Conservation (phyloP, 2,329 filamentous ascomycete species). For the Trichoderma sp. region DNA sequence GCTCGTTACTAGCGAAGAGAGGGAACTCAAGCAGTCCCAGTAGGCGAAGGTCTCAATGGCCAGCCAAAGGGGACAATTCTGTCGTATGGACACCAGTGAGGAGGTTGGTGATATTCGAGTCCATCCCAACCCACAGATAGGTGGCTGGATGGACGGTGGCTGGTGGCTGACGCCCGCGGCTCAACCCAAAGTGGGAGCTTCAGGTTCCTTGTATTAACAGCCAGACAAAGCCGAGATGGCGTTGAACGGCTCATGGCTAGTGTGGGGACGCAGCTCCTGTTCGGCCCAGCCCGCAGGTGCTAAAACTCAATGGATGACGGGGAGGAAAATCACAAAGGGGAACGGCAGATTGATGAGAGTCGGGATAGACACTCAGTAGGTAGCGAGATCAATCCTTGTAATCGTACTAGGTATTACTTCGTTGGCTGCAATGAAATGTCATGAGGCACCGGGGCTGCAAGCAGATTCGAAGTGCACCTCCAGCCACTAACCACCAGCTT, state of each 20-base stretch:
- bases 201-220: not conserved
- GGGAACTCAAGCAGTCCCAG: no score
- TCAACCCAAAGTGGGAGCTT: not conserved
- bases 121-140: not conserved
- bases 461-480: not conserved
- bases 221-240: slow-evolving; percentile 5
- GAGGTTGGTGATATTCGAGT: slow-evolving; percentile 1
- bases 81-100: not conserved
- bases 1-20: not conserved
- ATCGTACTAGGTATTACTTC: no score
- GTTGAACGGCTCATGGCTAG: not conserved
- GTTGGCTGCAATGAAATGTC: not conserved
- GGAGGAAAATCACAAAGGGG: not conserved
- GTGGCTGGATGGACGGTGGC: not conserved
- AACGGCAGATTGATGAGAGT: not conserved
- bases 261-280: slow-evolving; percentile 19
- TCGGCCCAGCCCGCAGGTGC: slow-evolving; percentile 26
- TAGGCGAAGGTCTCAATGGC: not conserved
- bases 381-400: no score
- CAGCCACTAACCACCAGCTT: not conserved
- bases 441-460: no score
- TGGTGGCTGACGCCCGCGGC: slow-evolving; percentile 8
- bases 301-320: slow-evolving; percentile 6
- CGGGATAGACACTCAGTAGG: not conserved
- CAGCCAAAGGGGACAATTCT: not conserved